Evolutionary conservation across 169 alveolate genomes (phyloP).

Genomic region (Eimeria falciformis): DNA sequence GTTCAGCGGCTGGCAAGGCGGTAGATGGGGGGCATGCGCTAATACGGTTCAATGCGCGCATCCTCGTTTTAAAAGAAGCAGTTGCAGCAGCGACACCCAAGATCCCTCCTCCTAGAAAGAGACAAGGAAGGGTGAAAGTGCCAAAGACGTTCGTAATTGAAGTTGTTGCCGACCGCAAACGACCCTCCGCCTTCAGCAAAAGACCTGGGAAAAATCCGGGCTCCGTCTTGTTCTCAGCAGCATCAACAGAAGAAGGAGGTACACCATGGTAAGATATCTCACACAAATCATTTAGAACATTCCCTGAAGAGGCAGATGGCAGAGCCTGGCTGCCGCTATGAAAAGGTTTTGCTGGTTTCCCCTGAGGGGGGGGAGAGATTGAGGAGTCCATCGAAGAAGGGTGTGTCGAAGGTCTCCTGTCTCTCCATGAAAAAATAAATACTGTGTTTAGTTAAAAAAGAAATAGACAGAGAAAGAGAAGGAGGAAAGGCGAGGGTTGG

Average conservation of each 20-base stretch:
- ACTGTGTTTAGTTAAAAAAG: no score
- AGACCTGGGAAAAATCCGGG: neutral
- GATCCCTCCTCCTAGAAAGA: constrained; percentile 16
- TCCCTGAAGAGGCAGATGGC: neutral
- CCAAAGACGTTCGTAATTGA: constrained; percentile 1
- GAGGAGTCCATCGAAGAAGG: no score
- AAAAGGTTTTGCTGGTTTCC: no score
- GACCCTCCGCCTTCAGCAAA: constrained; percentile 8
- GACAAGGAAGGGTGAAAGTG: constrained; percentile 4
- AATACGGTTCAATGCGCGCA: neutral
- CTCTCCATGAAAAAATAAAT: no score
- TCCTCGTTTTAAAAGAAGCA: neutral
- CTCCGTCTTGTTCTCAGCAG: neutral
- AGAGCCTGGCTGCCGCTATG: no score
- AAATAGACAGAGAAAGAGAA: no score
- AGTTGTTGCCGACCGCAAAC: neutral
- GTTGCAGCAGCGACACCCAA: constrained; percentile 19
- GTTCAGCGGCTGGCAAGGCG: neutral
- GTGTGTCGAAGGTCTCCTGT: no score
- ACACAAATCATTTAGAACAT: neutral
- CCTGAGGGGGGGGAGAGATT: no score
- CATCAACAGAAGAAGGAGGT: neutral
- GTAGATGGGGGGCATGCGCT: neutral
- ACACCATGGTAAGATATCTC: neutral
- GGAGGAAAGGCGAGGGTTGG: no score